Evolutionary conservation across 2,329 filamentous ascomycete genomes (phyloP).

Genomic region (Sclerotinia trifoliorum): DNA sequence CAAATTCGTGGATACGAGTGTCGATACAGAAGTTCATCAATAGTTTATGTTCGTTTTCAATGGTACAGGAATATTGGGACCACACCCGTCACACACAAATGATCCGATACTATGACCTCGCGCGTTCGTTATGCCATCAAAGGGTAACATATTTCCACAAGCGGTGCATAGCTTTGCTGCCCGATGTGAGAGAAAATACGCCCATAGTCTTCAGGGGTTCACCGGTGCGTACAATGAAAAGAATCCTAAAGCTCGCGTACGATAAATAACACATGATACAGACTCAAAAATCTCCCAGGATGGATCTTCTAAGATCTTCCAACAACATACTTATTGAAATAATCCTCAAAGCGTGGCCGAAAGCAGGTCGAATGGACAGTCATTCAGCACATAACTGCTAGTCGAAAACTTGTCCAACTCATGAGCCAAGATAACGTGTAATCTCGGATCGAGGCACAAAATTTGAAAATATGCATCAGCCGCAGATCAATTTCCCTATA

Average conservation of each 20-base stretch:
- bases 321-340: neutral
- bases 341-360: neutral
- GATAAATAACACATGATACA: neutral
- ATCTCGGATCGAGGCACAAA: constrained; percentile 1
- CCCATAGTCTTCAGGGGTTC: no score
- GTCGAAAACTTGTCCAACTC: neutral
- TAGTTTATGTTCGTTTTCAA: neutral
- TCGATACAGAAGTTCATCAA: neutral
- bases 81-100: neutral
- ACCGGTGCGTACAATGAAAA: neutral
- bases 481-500: neutral
- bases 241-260: neutral
- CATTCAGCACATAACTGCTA: neutral
- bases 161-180: neutral
- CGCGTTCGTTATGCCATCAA: neutral
- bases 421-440: constrained; percentile 11
- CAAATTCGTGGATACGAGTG: neutral
- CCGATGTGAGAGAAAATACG: neutral
- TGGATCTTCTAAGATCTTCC: neutral
- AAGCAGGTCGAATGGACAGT: neutral
- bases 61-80: constrained; percentile 10
- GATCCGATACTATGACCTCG: neutral
- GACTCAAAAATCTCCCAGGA: neutral
- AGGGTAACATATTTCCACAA: neutral
- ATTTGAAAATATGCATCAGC: neutral